These are phyloP conservation scores for Fusarium circinatum DNA, from an alignment of 2,329 filamentous ascomycete species.

Conservation along the genomic window DNA sequence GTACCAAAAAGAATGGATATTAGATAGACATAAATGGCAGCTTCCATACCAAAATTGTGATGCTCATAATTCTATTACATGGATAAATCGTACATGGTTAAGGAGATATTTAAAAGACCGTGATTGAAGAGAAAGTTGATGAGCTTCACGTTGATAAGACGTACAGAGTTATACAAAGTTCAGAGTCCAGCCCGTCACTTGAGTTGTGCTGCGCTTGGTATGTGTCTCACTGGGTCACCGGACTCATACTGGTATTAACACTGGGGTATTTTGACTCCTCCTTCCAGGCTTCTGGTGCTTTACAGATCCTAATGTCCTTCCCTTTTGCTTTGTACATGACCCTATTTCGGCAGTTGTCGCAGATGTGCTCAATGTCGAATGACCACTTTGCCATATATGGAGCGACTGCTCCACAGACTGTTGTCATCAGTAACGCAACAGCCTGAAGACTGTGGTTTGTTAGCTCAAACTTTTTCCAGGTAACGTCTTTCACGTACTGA, in stretches of 20 bases:
- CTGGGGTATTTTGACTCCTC: background rate
- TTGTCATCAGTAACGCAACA: background rate
- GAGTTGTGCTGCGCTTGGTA: rapidly evolving
- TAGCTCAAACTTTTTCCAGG: rapidly evolving
- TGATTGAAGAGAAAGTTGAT: no score
- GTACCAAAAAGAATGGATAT: no score
- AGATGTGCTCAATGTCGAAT: background rate
- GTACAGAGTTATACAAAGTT: background rate
- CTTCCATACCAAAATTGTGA: no score
- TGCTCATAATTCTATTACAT: no score
- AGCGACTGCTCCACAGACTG: background rate
- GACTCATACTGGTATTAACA: no score
- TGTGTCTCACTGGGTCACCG: rapidly evolving
- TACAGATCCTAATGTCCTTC: background rate
- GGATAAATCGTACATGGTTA: background rate
- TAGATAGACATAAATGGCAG: no score
- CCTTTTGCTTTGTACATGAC: background rate
- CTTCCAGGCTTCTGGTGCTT: background rate
- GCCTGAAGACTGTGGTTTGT: background rate
- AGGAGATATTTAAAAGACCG: no score
- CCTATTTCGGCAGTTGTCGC: background rate
- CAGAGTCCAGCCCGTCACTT: background rate
- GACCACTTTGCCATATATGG: constrained; percentile 5
- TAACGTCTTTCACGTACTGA: background rate
- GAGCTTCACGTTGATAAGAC: no score